Evolutionary conservation across 2,329 filamentous ascomycete species (phyloP), one percentile per base, ranked within the genome.

Genomic region (Sclerotiophoma versabilis): DNA sequence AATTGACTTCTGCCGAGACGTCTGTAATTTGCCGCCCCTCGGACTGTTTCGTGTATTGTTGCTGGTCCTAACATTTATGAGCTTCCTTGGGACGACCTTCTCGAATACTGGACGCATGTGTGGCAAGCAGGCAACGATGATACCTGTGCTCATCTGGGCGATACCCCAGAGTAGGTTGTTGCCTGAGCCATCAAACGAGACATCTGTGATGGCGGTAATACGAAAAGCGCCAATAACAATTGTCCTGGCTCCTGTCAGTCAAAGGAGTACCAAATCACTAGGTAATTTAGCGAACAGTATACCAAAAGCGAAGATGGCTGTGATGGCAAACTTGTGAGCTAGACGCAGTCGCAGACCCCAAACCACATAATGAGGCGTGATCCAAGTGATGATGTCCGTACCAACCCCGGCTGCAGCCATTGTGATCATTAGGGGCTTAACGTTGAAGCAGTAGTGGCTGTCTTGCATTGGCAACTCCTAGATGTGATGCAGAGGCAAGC

Each of bases 101-200:
- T 69, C 63, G 34, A 71, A 67, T 1, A 65, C 7, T 10, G 69
- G 65, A n/a, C 63, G 63, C 22, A 69, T 42, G 8, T 66, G 59
- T 10, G 58, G 62, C 48, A 60, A 65, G 36, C 65, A 70, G 7
- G 64, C 60, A 20, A 69, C 58, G 9, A 65, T 58, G 14, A 71
- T 67, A 3, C 59, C 63, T 14, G 59, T 66, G 43, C 65, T 67
- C 51, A 63, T 57, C 44, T 64, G 61, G 15, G 63, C 54, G 5
- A 63, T 48, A 2, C 58, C 53, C 62, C 63, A 70, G 14, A 68
- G 54, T 29, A 68, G 32, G 1, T 49, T 54, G 20, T 49, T 46
- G 10, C 59, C 50, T 33, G 62, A 56, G 44, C 58, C 36, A 29
- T 19, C 5, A n/a, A 39, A 15, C 5, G 49, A 39, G 6, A 11